Base-by-base conservation (phyloP, 805 yeast species). In the Ogataea ramenticola region DNA sequence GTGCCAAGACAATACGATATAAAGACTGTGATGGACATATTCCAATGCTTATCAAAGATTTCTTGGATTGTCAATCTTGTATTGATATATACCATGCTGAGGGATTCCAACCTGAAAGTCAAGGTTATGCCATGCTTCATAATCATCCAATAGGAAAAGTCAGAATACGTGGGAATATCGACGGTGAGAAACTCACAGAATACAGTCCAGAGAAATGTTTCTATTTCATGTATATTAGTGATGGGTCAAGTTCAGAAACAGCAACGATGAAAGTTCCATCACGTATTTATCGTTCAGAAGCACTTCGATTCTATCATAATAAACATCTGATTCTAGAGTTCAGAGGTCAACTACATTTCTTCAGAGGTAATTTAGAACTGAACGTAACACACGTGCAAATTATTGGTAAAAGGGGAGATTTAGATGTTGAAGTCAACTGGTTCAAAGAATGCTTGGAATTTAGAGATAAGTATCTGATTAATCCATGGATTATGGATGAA, bases 121-220 rank as follows among this genome's bases (percentile, higher is more conserved):
- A 53, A 3, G 48, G 49, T 10, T 58, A 62, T 4, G 45, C 64
- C 3, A 49, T 75, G 54, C 53, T 62, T 33, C 53, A 55, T 1
- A 75, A 75, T 46, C 71, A 73, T 53, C 80, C 80, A 0, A 41
- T 74, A 2, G 49, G 54, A 17, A 50, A 50, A 19, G 50, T 75
- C 0, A 48, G 50, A 14, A 45, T 75, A 0, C 39, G 57, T 31
- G 80, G 79, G 0, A 51, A 55, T 15, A 53, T 72, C 3, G 48
- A 58, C 2, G 64, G 65, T 26, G 67, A 61, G 58, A 58, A 46
- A 47, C 46, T 43, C 44, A 60, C 37, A 36, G 56, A 46, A 22
- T 43, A 20, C 26, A 42, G 19, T 8, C 42, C 22, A 22, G 22
- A 17, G 14, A 46, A 39, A 17, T 27, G 10, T 2, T 19, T 44